phyloP scores from a whole-genome alignment of 305 asterid genomes.

The Solanum hybrid region DNA sequence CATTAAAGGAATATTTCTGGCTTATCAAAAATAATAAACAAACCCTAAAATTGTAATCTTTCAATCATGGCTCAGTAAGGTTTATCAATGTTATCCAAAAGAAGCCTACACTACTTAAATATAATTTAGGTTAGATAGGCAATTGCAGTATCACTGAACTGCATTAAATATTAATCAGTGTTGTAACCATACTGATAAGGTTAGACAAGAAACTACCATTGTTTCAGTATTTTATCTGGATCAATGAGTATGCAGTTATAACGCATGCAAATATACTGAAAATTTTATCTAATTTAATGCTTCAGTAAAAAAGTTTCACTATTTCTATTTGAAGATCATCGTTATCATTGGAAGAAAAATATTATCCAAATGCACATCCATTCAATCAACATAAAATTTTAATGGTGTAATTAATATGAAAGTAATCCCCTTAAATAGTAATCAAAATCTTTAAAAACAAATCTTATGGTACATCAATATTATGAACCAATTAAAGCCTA shows the following conservation, averaged over 20 bases:
- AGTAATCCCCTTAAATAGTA: neutral
- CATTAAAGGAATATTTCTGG: neutral
- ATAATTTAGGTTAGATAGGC: neutral
- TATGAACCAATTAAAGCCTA: neutral
- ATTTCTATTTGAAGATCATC: neutral
- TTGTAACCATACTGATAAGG: neutral
- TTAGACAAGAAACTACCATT: neutral
- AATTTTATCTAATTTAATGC: neutral
- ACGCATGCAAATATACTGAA: neutral
- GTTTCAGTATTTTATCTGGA: neutral
- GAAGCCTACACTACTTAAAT: neutral
- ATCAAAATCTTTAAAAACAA: neutral
- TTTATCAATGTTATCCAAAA: neutral
- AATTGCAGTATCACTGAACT: neutral
- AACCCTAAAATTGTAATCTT: neutral
- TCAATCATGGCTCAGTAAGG: neutral
- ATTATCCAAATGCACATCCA: neutral
- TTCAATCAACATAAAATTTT: neutral
- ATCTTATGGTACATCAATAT: neutral
- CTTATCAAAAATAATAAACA: neutral
- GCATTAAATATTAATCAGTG: neutral
- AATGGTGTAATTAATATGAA: neutral
- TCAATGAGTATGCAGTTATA: neutral
- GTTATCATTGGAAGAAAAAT: neutral
- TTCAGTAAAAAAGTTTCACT: neutral